These are phyloP conservation scores for Neocallimastix lanati DNA, from an alignment of 192 early-diverging fungal genomes.

Conservation along the genomic window DNA sequence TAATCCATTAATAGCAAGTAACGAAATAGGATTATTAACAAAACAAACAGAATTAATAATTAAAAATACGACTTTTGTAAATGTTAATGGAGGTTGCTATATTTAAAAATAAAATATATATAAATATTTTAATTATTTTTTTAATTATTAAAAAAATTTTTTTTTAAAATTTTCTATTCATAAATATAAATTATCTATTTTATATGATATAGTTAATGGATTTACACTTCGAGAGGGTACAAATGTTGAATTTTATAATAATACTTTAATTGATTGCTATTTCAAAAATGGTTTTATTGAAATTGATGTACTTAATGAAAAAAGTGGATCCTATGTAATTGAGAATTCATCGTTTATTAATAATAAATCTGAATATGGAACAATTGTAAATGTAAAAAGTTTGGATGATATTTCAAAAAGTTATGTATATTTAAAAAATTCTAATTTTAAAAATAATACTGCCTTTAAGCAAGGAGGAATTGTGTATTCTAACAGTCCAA, in stretches of 20 bases:
- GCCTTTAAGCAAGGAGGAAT: not conserved
- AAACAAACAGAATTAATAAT: too few species aligned
- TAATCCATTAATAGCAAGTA: too few species aligned
- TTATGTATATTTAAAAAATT: not conserved
- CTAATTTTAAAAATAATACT: not conserved
- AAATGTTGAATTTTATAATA: not conserved
- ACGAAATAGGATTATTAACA: too few species aligned
- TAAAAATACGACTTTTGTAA: too few species aligned
- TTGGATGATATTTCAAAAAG: not conserved
- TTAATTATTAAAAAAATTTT: too few species aligned
- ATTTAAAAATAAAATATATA: too few species aligned
- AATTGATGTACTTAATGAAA: too few species aligned
- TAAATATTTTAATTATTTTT: too few species aligned
- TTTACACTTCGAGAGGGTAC: not conserved
- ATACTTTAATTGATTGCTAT: not conserved
- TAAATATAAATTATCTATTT: too few species aligned
- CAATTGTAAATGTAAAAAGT: not conserved
- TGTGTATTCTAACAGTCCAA: not conserved
- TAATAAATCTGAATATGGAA: not conserved
- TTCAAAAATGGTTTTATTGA: not conserved
- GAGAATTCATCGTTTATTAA: not conserved
- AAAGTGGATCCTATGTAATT: too few species aligned
- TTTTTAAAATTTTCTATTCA: too few species aligned
- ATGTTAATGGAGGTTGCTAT: too few species aligned
- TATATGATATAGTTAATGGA: not conserved